These are phyloP conservation scores for Melaleuca alternifolia DNA, from an alignment of 345 rosid genomes.

Conservation along the genomic window DNA sequence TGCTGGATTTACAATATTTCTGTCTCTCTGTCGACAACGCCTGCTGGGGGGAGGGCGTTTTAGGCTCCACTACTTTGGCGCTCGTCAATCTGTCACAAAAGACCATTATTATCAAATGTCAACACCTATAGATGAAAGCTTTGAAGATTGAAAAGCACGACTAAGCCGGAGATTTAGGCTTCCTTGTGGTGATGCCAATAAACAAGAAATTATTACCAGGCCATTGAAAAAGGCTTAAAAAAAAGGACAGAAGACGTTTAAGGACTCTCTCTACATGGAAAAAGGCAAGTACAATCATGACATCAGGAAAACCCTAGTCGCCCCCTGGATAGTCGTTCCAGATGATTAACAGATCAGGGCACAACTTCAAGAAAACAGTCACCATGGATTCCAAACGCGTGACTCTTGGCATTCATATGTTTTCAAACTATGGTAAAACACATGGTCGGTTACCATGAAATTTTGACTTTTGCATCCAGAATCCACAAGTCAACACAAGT, in stretches of 20 bases:
- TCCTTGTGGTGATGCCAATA: neutral
- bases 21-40: slow-evolving; percentile 7
- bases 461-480: neutral
- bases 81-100: slow-evolving; percentile 26
- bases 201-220: neutral
- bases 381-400: neutral
- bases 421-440: neutral
- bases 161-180: neutral
- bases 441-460: neutral
- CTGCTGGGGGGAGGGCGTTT: slow-evolving; percentile 42
- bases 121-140: neutral
- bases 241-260: neutral
- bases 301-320: neutral
- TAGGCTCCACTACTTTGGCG: slow-evolving; percentile 34
- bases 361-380: neutral
- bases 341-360: neutral
- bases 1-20: slow-evolving; percentile 1
- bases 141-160: neutral
- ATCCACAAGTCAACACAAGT: neutral
- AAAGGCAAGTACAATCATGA: neutral
- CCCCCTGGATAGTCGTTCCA: neutral
- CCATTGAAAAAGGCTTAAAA: neutral
- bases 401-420: neutral
- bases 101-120: neutral
- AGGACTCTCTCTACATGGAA: neutral